These are phyloP conservation scores for Graphiopsis chlorocephala DNA, from an alignment of 2,329 filamentous ascomycete species.

Conservation along the genomic window DNA sequence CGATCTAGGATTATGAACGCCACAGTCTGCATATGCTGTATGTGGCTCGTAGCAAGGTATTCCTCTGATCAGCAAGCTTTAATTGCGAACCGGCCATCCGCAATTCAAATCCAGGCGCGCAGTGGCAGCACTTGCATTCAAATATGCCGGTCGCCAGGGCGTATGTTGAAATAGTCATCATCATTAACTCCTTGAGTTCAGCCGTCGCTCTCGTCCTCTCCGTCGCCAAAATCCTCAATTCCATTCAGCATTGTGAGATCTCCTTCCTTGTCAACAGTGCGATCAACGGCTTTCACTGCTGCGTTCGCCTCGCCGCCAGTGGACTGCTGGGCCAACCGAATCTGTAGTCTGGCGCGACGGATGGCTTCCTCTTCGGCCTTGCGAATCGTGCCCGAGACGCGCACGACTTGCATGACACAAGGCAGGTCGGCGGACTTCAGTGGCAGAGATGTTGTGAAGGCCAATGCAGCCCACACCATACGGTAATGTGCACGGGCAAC, in stretches of 20 bases:
- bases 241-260: conserved; percentile 45
- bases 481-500: conserved; percentile 79
- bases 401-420: conserved; percentile 79
- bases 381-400: conserved; percentile 88
- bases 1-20: no score
- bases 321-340: conserved; percentile 60
- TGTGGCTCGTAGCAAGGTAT: not conserved
- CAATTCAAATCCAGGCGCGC: not conserved
- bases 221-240: conserved; percentile 45
- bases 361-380: conserved; percentile 91
- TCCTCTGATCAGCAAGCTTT: not conserved
- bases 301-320: conserved; percentile 5
- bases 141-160: not conserved
- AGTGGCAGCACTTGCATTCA: not conserved
- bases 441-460: conserved; percentile 71
- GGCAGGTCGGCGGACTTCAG: conserved; percentile 52
- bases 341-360: conserved; percentile 67
- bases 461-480: conserved; percentile 85
- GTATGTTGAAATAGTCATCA: not conserved
- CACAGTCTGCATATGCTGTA: not conserved
- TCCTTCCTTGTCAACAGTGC: conserved; percentile 35
- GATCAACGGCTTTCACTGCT: conserved; percentile 36
- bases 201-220: conserved; percentile 44
- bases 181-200: not conserved
- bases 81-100: not conserved